phyloP scores from a whole-genome alignment of 176 grass and related monocot species.

The Urochloa ruziziensis region DNA sequence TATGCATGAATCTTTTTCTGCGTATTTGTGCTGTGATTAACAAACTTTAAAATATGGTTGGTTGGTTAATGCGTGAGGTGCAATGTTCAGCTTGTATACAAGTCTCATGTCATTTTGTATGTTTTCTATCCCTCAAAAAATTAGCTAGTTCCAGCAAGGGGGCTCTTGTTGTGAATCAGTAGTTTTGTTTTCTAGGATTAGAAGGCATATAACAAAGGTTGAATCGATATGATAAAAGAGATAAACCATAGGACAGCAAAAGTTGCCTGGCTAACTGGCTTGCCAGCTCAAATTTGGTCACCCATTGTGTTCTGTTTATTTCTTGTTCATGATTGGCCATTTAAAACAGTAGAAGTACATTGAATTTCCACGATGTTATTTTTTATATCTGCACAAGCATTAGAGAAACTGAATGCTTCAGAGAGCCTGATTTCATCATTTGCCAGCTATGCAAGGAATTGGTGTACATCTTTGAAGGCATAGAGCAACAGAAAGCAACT shows the following conservation, averaged over 20 bases:
- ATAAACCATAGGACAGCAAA: constrained; percentile 2
- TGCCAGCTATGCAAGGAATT: constrained; percentile 25
- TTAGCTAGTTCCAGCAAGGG: background rate
- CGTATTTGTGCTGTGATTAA: background rate
- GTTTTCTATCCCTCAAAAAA: background rate
- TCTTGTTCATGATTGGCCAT: constrained; percentile 2
- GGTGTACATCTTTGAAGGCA: constrained; percentile 16
- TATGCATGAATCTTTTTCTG: background rate
- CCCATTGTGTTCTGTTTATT: background rate
- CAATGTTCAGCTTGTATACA: background rate
- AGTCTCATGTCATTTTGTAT: background rate
- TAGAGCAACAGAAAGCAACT: constrained; percentile 29
- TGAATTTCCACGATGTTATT: background rate
- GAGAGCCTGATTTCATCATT: background rate
- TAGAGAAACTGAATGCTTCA: background rate
- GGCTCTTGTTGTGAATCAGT: background rate
- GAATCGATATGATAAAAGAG: background rate
- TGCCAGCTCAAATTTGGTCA: constrained; percentile 1
- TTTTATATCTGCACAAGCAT: background rate
- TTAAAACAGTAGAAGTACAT: background rate
- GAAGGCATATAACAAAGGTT: background rate
- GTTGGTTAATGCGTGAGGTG: background rate
- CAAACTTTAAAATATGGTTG: background rate
- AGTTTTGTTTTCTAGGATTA: background rate
- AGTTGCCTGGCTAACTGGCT: background rate